Conservation (phyloP, 2,329 filamentous ascomycete genomes). For the Clonostachys sp. region DNA sequence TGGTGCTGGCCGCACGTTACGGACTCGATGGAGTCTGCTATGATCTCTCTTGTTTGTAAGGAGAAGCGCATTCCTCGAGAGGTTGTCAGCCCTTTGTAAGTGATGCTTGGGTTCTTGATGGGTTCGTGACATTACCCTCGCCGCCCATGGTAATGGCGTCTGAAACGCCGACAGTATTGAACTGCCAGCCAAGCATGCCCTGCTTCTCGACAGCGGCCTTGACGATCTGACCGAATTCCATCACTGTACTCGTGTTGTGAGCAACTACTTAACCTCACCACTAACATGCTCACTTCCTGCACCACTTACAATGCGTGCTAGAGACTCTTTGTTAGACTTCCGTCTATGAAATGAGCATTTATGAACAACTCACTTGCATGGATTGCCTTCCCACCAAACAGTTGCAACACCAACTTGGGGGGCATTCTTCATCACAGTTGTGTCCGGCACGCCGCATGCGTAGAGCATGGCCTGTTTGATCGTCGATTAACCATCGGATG, state of each 20-base stretch:
- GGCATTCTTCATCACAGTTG: constrained; percentile 80
- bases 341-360: neutral
- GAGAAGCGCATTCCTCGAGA: constrained; percentile 83
- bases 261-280: neutral
- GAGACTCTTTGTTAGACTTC: neutral
- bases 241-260: constrained; percentile 42
- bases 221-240: constrained; percentile 82
- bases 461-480: constrained; percentile 79
- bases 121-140: constrained; percentile 57
- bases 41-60: constrained; percentile 84
- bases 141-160: constrained; percentile 95
- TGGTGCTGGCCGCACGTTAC: constrained; percentile 90
- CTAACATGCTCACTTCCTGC: neutral
- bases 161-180: constrained; percentile 83
- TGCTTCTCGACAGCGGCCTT: constrained; percentile 77
- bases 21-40: constrained; percentile 90
- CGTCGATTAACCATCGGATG: neutral
- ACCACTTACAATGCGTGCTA: constrained; percentile 35
- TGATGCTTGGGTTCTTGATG: neutral
- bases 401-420: constrained; percentile 88
- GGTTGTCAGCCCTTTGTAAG: neutral
- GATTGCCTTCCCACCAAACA: constrained; percentile 97
- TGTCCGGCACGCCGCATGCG: constrained; percentile 80
- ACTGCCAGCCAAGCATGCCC: constrained; percentile 91
- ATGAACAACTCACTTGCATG: constrained; percentile 72